Evolutionary conservation across 306 rosid genomes (phyloP), one percentile per base, ranked within the genome.

Genomic region (Macrotyloma uniflorum): DNA sequence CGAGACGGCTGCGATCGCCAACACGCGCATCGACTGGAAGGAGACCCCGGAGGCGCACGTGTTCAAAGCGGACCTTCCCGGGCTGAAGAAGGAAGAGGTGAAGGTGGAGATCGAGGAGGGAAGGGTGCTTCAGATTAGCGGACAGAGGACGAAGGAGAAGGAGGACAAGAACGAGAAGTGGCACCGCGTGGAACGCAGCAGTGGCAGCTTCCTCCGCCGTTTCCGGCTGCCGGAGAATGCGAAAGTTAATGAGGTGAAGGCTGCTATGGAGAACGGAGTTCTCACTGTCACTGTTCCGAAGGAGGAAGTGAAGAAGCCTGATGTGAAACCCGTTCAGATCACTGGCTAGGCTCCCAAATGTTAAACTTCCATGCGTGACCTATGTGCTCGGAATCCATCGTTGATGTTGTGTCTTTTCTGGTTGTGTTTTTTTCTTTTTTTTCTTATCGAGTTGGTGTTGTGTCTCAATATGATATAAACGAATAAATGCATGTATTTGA

Each of bases 141-240:
- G 86, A 2, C 74, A 82, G 82, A 85, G 84, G 45, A 79, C n/a
- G 0, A 79, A 0, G 62, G 88, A 85, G 68, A 79, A 79, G 49
- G 84, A 85, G 54, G 86, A 85, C 24, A 82, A 75, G 77, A 76
- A 42, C 13, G 84, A 85, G 7, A 79, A 47, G 0, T 79, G 88
- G 86, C 88, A 85, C 55, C 69, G 86, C 30, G 7, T 82, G 16
- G 86, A 85, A 35, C 78, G 88, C 1, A 82, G 82, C 66, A 77
- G 65, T 18, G 88, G 84, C 0, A 54, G 76, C 4, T 85, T 85
- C 73, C 47, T 82, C 5, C 69, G 88, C 18, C 66, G 88, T 24
- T 85, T 82, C 76, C 79, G 84, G 59, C 66, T 85, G 35, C 88
- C 86, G 49, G 88, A 85, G 33, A 82, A 82, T 7, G 84, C 88